phyloP scores from a whole-genome alignment of 257 asterid genomes.

The Verbascum thapsus region DNA sequence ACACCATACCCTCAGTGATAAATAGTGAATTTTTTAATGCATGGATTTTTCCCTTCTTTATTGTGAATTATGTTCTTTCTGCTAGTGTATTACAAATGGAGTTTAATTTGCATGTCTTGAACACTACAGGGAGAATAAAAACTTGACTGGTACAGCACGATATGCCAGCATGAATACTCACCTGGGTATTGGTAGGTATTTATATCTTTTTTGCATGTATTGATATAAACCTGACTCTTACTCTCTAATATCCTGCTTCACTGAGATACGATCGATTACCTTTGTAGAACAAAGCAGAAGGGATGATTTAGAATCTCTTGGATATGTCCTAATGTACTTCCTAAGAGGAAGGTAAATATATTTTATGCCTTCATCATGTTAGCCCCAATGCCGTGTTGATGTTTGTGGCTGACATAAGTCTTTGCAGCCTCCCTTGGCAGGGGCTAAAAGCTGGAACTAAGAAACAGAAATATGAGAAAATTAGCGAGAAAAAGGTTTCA shows the following conservation, averaged over 20 bases:
- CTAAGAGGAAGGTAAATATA: constrained; percentile 77
- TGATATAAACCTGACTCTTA: constrained; percentile 20
- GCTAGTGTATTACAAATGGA: no score
- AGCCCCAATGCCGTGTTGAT: constrained; percentile 29
- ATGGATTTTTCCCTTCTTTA: no score
- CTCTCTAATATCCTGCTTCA: background rate
- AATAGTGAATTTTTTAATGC: no score
- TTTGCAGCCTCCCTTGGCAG: constrained; percentile 92
- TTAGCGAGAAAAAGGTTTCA: constrained; percentile 92
- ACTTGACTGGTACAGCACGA: constrained; percentile 97
- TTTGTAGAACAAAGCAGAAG: constrained; percentile 92
- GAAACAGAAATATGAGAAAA: constrained; percentile 93
- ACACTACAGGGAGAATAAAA: constrained; percentile 85
- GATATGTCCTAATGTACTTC: constrained; percentile 92
- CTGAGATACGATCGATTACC: constrained; percentile 25
- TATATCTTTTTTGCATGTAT: constrained; percentile 19
- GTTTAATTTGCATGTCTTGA: background rate
- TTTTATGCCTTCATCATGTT: constrained; percentile 17
- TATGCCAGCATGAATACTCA: constrained; percentile 99
- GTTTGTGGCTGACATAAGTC: constrained; percentile 41
- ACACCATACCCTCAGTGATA: no score
- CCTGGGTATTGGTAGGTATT: constrained; percentile 82
- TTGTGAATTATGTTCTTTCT: no score
- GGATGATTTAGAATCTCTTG: constrained; percentile 98
- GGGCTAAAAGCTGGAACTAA: constrained; percentile 96